A percentile compares a stretch with the other conserved stretches of the same genome.
phyloP scores from a whole-genome alignment of 306 rosid genomes.

The Dryas drummondii region DNA sequence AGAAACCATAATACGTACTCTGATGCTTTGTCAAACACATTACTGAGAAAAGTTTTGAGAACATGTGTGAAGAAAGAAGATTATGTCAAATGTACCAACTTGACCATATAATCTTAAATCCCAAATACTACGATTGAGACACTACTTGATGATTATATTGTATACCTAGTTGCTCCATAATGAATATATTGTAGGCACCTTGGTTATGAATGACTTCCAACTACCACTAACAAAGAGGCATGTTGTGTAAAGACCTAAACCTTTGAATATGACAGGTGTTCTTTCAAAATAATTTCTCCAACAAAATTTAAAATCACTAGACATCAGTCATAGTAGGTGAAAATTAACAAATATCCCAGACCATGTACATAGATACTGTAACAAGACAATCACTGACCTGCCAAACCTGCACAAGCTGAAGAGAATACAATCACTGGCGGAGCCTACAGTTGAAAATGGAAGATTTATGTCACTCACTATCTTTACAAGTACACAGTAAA shows the following conservation, averaged over 20 bases:
- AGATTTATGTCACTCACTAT: constrained; percentile 5
- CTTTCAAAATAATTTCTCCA: not conserved
- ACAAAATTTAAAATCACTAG: not conserved
- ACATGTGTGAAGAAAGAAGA: no score
- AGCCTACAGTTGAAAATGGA: constrained; percentile 53
- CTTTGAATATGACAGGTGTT: not conserved
- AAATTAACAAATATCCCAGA: not conserved
- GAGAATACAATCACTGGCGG: constrained; percentile 93
- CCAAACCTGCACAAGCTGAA: constrained; percentile 86
- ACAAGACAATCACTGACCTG: constrained; percentile 46
- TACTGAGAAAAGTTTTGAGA: no score
- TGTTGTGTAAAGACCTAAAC: not conserved
- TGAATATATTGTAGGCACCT: not conserved
- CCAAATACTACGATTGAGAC: not conserved
- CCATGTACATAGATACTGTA: not conserved
- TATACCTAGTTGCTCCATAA: not conserved
- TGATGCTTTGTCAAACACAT: no score
- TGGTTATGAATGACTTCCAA: not conserved
- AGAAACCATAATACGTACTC: no score
- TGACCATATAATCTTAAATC: not conserved
- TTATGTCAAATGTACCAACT: no score
- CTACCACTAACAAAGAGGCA: not conserved
- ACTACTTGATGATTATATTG: not conserved
- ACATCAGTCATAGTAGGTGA: not conserved
- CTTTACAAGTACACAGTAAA: not conserved